phyloP scores from a whole-genome alignment of 768 basidiomycete species.

The Mycena rosella region DNA sequence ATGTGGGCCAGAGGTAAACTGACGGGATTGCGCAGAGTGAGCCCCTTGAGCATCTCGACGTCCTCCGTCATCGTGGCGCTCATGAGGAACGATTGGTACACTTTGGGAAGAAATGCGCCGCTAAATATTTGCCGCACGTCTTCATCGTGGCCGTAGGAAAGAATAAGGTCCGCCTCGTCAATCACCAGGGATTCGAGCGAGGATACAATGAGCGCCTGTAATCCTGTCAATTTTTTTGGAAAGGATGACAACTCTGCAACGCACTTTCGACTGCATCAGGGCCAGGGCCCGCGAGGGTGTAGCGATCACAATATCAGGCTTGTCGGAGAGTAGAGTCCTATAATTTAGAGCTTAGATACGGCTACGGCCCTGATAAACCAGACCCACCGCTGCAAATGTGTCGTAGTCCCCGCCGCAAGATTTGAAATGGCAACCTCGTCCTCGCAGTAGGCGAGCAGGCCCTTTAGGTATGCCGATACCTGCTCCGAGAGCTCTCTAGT shows the following conservation, averaged over 20 bases:
- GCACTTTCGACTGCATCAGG: slow-evolving; percentile 79
- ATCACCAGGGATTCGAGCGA: slow-evolving; percentile 90
- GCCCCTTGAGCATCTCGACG: slow-evolving; percentile 90
- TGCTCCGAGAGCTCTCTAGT: slow-evolving; percentile 96
- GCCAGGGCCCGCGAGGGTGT: slow-evolving; percentile 81
- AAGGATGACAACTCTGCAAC: background rate
- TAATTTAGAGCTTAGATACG: background rate
- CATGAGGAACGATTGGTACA: slow-evolving; percentile 95
- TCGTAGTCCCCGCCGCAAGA: slow-evolving; percentile 76
- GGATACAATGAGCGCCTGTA: slow-evolving; percentile 72
- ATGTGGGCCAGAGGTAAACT: slow-evolving; percentile 42
- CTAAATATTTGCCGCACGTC: slow-evolving; percentile 80
- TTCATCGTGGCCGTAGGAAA: slow-evolving; percentile 97
- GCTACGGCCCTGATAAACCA: background rate
- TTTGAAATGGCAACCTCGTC: slow-evolving; percentile 79
- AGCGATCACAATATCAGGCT: slow-evolving; percentile 83
- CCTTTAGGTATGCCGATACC: slow-evolving; percentile 76
- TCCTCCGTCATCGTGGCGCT: slow-evolving; percentile 98
- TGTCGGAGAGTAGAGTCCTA: slow-evolving; percentile 61
- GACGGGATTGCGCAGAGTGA: slow-evolving; percentile 90
- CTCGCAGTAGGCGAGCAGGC: slow-evolving; percentile 83
- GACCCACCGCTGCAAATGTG: slow-evolving; percentile 79
- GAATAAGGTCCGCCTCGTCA: slow-evolving; percentile 96
- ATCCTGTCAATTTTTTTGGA: background rate
- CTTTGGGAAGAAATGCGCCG: slow-evolving; percentile 80